These are phyloP conservation scores for Dictyostelium gargantuum DNA, from an alignment of 208 protist genomes.

Conservation along the genomic window DNA sequence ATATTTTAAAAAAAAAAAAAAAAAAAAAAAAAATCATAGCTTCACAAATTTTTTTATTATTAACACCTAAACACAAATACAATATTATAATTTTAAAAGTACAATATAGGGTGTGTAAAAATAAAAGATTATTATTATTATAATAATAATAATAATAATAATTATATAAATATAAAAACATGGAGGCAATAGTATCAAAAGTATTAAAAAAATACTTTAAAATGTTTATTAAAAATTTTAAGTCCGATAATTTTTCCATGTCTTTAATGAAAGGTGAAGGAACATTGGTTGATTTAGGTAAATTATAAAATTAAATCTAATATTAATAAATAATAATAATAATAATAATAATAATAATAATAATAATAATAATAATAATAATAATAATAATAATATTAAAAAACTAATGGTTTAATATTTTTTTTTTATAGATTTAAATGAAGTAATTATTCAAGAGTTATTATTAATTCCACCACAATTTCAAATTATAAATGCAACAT, in stretches of 20 bases:
- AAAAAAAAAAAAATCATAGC: too few species aligned
- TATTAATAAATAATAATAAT: too few species aligned
- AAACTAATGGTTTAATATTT: too few species aligned
- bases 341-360: neutral
- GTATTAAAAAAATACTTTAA: conserved; percentile 62
- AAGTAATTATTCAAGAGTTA: conserved; percentile 51
- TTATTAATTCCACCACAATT: conserved; percentile 57
- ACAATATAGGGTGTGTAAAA: too few species aligned
- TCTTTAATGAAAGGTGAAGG: conserved; percentile 56
- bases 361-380: too few species aligned
- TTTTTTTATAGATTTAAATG: conserved; percentile 24
- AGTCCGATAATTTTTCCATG: conserved; percentile 55
- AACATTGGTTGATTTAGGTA: conserved; percentile 46
- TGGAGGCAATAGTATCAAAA: conserved; percentile 56
- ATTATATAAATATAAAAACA: neutral
- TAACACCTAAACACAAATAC: too few species aligned
- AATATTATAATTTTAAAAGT: too few species aligned
- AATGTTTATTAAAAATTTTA: conserved; percentile 65
- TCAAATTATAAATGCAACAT: conserved; percentile 1
- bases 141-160: neutral
- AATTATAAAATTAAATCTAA: neutral
- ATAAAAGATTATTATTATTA: neutral
- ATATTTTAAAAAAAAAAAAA: too few species aligned
- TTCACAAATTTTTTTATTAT: too few species aligned
- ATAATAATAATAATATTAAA: too few species aligned